Evolutionary conservation across 805 yeast genomes (phyloP).

Genomic region (Teunomyces aglyptinius): DNA sequence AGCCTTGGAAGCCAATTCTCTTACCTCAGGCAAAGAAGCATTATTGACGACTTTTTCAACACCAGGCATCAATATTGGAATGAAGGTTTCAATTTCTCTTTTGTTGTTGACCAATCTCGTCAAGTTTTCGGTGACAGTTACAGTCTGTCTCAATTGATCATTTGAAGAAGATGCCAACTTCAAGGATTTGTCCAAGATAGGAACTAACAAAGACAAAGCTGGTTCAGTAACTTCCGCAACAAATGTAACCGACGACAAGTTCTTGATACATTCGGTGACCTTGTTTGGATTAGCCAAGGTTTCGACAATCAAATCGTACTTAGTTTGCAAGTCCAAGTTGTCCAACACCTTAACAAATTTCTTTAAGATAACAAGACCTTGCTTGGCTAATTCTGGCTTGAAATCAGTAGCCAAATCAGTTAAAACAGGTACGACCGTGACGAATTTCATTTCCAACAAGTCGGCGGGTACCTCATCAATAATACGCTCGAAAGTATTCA

Average conservation of each 20-base stretch:
- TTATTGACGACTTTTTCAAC: constrained; percentile 82
- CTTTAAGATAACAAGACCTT: constrained; percentile 69
- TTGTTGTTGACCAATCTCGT: constrained; percentile 94
- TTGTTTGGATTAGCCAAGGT: constrained; percentile 88
- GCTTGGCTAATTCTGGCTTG: constrained; percentile 91
- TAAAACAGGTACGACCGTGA: constrained; percentile 74
- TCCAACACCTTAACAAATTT: constrained; percentile 80
- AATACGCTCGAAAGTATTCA: constrained; percentile 69
- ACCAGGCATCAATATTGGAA: constrained; percentile 89
- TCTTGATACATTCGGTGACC: constrained; percentile 85
- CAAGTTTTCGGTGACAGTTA: constrained; percentile 91
- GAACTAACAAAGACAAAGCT: constrained; percentile 84
- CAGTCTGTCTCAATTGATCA: constrained; percentile 95
- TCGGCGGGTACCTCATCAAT: constrained; percentile 82
- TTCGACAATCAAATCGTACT: constrained; percentile 76
- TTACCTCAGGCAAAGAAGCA: constrained; percentile 94
- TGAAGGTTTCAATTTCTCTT: constrained; percentile 82
- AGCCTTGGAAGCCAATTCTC: constrained; percentile 90
- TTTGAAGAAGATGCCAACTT: constrained; percentile 86
- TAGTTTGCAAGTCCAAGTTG: constrained; percentile 86
- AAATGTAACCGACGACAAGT: constrained; percentile 89
- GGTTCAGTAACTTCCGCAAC: constrained; percentile 99
- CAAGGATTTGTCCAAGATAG: constrained; percentile 86
- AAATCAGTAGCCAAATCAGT: constrained; percentile 92
- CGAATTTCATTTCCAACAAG: constrained; percentile 77